Percentiles rank a stretch among this genome's conserved stretches.
Conservation (phyloP, 1,284 basidiomycete species). For the Ceratobasidium sp. region DNA sequence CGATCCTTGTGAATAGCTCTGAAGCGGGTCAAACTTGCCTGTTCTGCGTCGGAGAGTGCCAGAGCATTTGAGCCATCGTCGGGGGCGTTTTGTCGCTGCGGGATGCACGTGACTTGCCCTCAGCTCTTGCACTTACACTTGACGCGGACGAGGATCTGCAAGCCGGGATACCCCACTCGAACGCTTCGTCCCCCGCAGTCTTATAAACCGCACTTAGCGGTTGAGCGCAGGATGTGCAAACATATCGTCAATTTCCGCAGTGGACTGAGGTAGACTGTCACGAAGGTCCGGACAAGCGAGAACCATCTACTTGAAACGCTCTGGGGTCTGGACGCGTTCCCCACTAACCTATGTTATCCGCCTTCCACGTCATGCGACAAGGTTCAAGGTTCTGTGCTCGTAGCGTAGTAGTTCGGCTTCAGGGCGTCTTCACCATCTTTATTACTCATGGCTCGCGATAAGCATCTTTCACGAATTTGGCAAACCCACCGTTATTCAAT, state of each 20-base stretch:
- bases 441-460: not conserved
- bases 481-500: slow-evolving; percentile 1
- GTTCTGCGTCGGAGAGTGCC: too few relatives aligned
- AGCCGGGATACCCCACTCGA: too few relatives aligned
- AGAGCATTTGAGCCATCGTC: too few relatives aligned
- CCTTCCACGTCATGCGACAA: too few relatives aligned
- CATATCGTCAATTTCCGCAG: not conserved
- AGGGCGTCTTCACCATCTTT: not conserved
- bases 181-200: slow-evolving; percentile 3
- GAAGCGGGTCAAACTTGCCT: too few relatives aligned
- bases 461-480: slow-evolving; percentile 1
- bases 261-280: not conserved
- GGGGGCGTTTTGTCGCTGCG: too few relatives aligned
- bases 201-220: not conserved
- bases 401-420: not conserved
- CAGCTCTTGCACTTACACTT: too few relatives aligned
- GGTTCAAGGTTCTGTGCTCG: too few relatives aligned
- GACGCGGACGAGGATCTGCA: too few relatives aligned
- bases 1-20: too few relatives aligned
- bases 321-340: not conserved
- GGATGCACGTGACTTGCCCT: slow-evolving; percentile 10
- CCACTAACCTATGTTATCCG: not conserved
- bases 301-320: slow-evolving; percentile 13
- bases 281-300: slow-evolving; percentile 32
- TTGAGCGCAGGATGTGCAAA: too few relatives aligned